phyloP scores from a whole-genome alignment of 2,329 filamentous ascomycete genomes.

The Pseudogymnoascus sp. region DNA sequence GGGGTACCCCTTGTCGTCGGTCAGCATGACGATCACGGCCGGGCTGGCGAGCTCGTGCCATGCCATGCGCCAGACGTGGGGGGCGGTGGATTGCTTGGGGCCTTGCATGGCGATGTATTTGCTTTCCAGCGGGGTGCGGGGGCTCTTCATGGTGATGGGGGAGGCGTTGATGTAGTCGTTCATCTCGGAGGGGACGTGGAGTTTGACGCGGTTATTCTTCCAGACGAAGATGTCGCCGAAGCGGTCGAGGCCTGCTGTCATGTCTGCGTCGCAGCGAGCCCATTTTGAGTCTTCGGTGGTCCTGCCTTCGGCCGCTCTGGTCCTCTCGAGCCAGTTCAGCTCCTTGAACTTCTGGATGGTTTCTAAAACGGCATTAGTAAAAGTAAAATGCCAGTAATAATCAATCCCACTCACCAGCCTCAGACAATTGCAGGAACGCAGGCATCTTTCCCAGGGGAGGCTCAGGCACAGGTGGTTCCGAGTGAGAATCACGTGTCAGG shows the following conservation, averaged over 20 bases:
- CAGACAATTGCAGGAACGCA: slow-evolving; percentile 43
- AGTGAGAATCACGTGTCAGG: not conserved
- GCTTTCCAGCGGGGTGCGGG: slow-evolving; percentile 21
- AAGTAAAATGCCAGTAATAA: slow-evolving; percentile 14
- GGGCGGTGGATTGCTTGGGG: slow-evolving; percentile 65
- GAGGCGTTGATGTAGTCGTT: slow-evolving; percentile 81
- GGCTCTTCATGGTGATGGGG: slow-evolving; percentile 47
- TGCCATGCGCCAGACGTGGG: slow-evolving; percentile 94
- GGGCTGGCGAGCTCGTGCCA: slow-evolving; percentile 63
- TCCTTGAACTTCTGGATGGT: slow-evolving; percentile 45
- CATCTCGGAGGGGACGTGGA: slow-evolving; percentile 65
- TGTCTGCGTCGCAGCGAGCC: slow-evolving; percentile 48
- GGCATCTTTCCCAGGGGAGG: slow-evolving; percentile 30
- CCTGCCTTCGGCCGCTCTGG: slow-evolving; percentile 26
- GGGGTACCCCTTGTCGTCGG: slow-evolving; percentile 77
- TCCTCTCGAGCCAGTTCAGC: slow-evolving; percentile 49
- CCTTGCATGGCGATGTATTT: slow-evolving; percentile 92
- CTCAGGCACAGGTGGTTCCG: not conserved
- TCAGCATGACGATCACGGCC: slow-evolving; percentile 89
- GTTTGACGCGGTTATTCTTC: slow-evolving; percentile 73
- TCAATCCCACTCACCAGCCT: slow-evolving; percentile 36
- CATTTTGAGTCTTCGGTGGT: slow-evolving; percentile 36
- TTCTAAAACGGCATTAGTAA: slow-evolving; percentile 16
- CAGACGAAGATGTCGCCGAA: slow-evolving; percentile 88
- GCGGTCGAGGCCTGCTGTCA: slow-evolving; percentile 59